These are phyloP conservation scores for Aristolochia contorta DNA, from an alignment of 164 flowering plant genomes.

Conservation along the genomic window DNA sequence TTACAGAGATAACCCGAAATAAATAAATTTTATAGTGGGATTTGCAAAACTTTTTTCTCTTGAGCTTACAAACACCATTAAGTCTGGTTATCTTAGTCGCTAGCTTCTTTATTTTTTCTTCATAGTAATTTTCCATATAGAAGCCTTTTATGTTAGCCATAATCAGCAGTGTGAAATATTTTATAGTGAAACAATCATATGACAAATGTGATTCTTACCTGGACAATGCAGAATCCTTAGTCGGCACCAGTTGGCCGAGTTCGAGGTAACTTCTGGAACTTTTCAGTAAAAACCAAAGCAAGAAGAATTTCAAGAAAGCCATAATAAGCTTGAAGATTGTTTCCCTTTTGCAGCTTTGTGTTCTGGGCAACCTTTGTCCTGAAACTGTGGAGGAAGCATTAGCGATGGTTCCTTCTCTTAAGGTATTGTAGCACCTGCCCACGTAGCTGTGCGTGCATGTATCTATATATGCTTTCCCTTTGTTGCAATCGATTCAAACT, in stretches of 20 bases:
- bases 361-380: constrained; percentile 95
- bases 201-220: constrained; percentile 35
- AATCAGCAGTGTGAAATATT: too few relatives aligned
- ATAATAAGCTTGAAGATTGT: neutral
- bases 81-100: too few relatives aligned
- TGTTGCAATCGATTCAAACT: too few relatives aligned
- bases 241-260: constrained; percentile 81
- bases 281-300: neutral
- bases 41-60: too few relatives aligned
- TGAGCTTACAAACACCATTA: too few relatives aligned
- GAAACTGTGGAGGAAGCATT: constrained; percentile 97
- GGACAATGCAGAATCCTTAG: constrained; percentile 61
- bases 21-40: too few relatives aligned
- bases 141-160: too few relatives aligned
- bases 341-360: constrained; percentile 67
- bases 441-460: neutral
- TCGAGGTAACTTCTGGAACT: constrained; percentile 53
- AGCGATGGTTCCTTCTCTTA: constrained; percentile 95
- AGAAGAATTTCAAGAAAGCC: neutral
- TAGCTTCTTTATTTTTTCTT: too few relatives aligned
- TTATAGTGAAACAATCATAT: neutral
- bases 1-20: too few relatives aligned
- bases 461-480: neutral
- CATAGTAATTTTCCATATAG: too few relatives aligned
- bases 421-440: constrained; percentile 32